Conservation (phyloP, 305 asterid genomes). For the Ajuga reptans region DNA sequence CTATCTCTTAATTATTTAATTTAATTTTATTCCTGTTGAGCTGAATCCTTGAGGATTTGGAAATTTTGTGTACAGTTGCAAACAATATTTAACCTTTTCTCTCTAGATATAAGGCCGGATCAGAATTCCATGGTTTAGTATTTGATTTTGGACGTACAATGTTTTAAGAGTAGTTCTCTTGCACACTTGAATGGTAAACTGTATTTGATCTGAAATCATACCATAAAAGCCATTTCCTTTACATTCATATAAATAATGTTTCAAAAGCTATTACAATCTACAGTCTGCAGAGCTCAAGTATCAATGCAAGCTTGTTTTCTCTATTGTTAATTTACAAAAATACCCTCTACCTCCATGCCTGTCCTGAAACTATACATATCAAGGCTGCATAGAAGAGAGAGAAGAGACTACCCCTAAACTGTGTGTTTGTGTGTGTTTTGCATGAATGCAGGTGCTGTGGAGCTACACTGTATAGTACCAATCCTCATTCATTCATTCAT, state of each 20-base stretch:
- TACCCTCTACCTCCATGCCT: not conserved
- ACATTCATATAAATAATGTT: not conserved
- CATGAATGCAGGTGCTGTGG: not conserved
- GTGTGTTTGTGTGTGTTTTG: not conserved
- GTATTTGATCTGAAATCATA: not conserved
- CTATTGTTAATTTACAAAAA: slow-evolving; percentile 7
- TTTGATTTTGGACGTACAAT: not conserved
- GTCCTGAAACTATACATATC: slow-evolving; percentile 18
- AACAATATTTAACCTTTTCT: not conserved
- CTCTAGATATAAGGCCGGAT: not conserved
- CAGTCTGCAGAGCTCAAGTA: slow-evolving; percentile 12
- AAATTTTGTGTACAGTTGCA: not conserved
- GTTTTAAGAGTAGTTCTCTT: not conserved
- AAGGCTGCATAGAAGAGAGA: not conserved
- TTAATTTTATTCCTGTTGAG: not conserved
- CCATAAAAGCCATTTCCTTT: not conserved
- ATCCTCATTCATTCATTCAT: slow-evolving; percentile 37
- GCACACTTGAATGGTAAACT: no score
- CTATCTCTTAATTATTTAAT: not conserved
- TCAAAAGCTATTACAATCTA: not conserved
- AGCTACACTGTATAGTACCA: not conserved
- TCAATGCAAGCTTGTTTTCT: slow-evolving; percentile 1
- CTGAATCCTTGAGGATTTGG: not conserved
- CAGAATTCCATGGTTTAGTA: not conserved
- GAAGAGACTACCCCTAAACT: not conserved